A percentile compares a stretch with the other conserved stretches of the same genome.
Evolutionary conservation across 176 grass and related monocot genomes (phyloP).

Genomic region (Paspalum vaginatum): DNA sequence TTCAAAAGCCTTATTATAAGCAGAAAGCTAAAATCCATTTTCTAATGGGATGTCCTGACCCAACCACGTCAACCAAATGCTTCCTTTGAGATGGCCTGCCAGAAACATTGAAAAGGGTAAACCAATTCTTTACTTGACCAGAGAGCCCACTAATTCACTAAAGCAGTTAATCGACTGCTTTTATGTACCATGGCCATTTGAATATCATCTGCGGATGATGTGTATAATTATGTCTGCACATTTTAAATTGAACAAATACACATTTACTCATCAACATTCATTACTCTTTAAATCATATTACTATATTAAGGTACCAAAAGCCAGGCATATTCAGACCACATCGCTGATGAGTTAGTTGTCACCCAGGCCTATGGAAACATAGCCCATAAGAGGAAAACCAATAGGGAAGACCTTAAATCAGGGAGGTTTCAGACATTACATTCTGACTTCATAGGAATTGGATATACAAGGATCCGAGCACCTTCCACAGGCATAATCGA

Average conservation of each 20-base stretch:
- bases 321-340: neutral
- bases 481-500: neutral
- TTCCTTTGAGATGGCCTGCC: neutral
- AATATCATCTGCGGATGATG: neutral
- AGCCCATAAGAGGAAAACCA: neutral
- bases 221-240: neutral
- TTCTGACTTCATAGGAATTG: neutral
- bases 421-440: neutral
- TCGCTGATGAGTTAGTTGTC: neutral
- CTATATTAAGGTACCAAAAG: neutral
- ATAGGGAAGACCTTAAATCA: constrained; percentile 19
- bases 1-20: neutral
- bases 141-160: neutral
- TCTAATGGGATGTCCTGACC: neutral
- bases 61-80: neutral
- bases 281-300: constrained; percentile 8
- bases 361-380: constrained; percentile 10
- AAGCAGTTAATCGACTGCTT: constrained; percentile 17
- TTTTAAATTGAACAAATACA: neutral
- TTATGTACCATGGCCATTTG: neutral
- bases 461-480: neutral
- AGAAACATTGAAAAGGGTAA: neutral
- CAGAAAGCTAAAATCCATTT: neutral
- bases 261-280: neutral
- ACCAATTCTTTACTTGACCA: constrained; percentile 7